These are phyloP conservation scores for Russula vinacea DNA, from an alignment of 768 basidiomycete species.

Conservation along the genomic window DNA sequence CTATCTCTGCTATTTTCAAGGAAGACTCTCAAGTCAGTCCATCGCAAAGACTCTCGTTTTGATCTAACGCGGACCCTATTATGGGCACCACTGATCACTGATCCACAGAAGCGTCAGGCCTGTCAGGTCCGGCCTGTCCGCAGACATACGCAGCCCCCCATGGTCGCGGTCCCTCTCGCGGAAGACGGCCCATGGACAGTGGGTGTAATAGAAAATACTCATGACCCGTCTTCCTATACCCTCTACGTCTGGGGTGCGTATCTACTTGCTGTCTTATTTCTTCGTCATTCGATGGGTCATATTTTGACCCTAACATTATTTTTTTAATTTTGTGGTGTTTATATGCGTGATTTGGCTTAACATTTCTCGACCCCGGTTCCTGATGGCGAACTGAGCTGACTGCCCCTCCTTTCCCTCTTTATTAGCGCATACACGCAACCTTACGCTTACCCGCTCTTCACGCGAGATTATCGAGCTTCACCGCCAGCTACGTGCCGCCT, in stretches of 20 bases:
- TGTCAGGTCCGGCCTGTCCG: slow-evolving; percentile 35
- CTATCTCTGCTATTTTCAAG: slow-evolving; percentile 10
- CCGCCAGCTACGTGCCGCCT: slow-evolving; percentile 65
- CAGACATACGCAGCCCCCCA: slow-evolving; percentile 50
- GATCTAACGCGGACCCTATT: slow-evolving; percentile 30
- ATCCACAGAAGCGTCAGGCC: slow-evolving; percentile 27
- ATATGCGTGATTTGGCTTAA: not conserved
- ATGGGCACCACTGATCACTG: slow-evolving; percentile 30
- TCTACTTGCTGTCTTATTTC: not conserved
- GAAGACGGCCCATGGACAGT: slow-evolving; percentile 85
- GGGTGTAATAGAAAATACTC: slow-evolving; percentile 79
- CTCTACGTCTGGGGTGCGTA: slow-evolving; percentile 87
- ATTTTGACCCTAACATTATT: not conserved
- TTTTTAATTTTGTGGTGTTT: not conserved
- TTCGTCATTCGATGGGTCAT: not conserved
- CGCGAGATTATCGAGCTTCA: slow-evolving; percentile 77
- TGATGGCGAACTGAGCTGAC: slow-evolving; percentile 1
- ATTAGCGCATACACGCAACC: slow-evolving; percentile 84
- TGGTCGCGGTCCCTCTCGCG: no score
- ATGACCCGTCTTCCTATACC: slow-evolving; percentile 54
- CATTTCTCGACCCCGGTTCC: not conserved
- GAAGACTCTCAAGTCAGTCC: slow-evolving; percentile 29
- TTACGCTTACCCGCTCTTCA: slow-evolving; percentile 76
- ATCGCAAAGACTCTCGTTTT: slow-evolving; percentile 35
- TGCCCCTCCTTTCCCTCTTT: slow-evolving; percentile 21